Base-by-base conservation (phyloP, 352 stramenopile genomes). In the Phytophthora aleatoria region DNA sequence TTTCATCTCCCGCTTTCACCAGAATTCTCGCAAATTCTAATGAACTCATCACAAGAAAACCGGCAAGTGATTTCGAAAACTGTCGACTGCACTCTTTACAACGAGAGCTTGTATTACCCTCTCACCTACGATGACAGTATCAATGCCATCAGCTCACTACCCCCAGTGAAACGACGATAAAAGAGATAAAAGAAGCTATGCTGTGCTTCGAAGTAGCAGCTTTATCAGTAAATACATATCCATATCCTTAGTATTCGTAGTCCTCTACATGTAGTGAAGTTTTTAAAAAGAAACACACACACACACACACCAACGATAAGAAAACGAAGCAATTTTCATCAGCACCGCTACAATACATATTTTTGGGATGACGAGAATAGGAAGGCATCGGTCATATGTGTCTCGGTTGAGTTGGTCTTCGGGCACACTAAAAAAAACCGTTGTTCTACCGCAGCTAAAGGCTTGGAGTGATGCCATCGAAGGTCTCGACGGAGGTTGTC, bases 71-170 rank as follows among this genome's bases (percentile, higher is more conserved):
- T 68, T 57, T 30, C 39, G 13, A 47, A 53, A 41, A 16, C 16
- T 7, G 61, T 68, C 8, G 33, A 42, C 2, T 68, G 61, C 13
- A 26, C 7, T 38, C 0, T 11, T 4, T 12, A 11, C 3, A 26
- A 20, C 11, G 24, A 47, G 0, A 26, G 16, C 15, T 16, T 49
- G 30, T 47, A 64, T n/a, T 64, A 63, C 39, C 53, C 51, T 15
- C 45, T 69, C n/a, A 16, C 2, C 11, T 64, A 54, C 41, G 61
- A 69, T 15, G 61, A 69, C 33, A 38, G 15, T 15, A 64, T 64
- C 5, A 64, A 59, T 16, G 47, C 61, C 2, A 64, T 69, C 33
- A 64, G 39, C 24, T 12, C 16, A 39, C 35, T 43, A 3, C 27
- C 26, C 5, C 35, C 12, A 12, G n/a, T 4, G 12, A 41, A 41